phyloP scores from a whole-genome alignment of 208 protist genomes.

The Spongospora subterranea region DNA sequence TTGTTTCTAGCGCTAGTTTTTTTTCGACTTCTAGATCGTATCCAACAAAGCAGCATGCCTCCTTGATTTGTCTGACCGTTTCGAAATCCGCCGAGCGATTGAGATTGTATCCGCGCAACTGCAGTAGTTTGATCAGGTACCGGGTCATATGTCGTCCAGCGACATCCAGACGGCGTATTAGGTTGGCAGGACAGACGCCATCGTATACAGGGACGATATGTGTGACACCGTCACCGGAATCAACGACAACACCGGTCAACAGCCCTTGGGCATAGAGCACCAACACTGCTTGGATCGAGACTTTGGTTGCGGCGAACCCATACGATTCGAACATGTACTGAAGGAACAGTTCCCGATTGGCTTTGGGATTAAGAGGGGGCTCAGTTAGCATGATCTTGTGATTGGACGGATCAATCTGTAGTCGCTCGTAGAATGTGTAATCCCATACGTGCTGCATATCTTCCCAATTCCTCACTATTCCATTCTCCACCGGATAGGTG shows the following conservation, averaged over 20 bases:
- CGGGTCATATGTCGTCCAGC: conserved; percentile 95
- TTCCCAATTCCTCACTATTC: conserved; percentile 94
- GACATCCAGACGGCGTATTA: conserved; percentile 86
- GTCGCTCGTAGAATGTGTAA: conserved; percentile 74
- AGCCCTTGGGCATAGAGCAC: conserved; percentile 94
- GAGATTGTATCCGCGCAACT: conserved; percentile 88
- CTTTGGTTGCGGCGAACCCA: conserved; percentile 86
- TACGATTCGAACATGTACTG: conserved; percentile 93
- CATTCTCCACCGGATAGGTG: conserved; percentile 92
- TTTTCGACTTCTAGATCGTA: conserved; percentile 88
- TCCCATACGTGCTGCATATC: conserved; percentile 95
- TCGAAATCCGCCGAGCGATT: conserved; percentile 93
- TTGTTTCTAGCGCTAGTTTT: conserved; percentile 84
- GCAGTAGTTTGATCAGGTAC: conserved; percentile 88
- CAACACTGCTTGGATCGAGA: conserved; percentile 88
- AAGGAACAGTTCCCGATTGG: conserved; percentile 80
- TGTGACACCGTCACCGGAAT: conserved; percentile 97
- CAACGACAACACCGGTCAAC: conserved; percentile 95
- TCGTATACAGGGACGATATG: conserved; percentile 96
- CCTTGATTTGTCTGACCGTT: conserved; percentile 82
- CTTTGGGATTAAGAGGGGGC: conserved; percentile 88
- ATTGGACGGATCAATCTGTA: conserved; percentile 73
- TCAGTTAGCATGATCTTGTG: conserved; percentile 93
- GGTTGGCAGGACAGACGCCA: conserved; percentile 85
- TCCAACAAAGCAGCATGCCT: conserved; percentile 82